These are phyloP conservation scores for Blastosporella zonata DNA, from an alignment of 1,284 basidiomycete species.

Conservation along the genomic window DNA sequence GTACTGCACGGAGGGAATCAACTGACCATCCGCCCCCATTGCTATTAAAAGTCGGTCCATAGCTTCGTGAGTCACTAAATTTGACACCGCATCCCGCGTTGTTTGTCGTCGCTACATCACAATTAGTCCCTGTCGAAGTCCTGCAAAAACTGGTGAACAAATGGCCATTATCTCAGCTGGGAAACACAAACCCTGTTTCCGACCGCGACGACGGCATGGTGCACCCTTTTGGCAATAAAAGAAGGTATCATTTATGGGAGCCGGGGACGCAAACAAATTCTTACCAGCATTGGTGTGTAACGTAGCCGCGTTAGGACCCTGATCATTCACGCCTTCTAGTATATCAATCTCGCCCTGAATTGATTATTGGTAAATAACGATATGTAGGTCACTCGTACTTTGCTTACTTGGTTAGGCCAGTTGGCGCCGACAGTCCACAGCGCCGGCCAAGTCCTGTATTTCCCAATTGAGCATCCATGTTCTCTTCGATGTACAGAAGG, in stretches of 20 bases:
- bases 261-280: conserved; percentile 9
- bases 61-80: conserved; percentile 43
- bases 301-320: conserved; percentile 52
- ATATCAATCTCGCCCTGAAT: conserved; percentile 68
- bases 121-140: conserved; percentile 40
- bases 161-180: not conserved
- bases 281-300: conserved; percentile 57
- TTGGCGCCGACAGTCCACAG: conserved; percentile 45
- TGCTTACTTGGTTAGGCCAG: conserved; percentile 47
- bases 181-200: conserved; percentile 47
- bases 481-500: not conserved
- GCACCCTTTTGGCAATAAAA: conserved; percentile 41
- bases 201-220: conserved; percentile 49
- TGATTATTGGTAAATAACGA: not conserved
- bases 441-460: conserved; percentile 49
- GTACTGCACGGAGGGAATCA: not conserved
- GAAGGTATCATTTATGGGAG: not conserved
- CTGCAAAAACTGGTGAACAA: conserved; percentile 24
- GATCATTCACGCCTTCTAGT: conserved; percentile 64
- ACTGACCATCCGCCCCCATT: conserved; percentile 60
- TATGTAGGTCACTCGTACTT: not conserved
- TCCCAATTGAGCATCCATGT: conserved; percentile 1
- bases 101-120: conserved; percentile 49
- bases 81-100: conserved; percentile 70
- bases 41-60: conserved; percentile 58